phyloP scores from a whole-genome alignment of 2,329 filamentous ascomycete genomes.

The Aspergillus oerlinghausenensis region DNA sequence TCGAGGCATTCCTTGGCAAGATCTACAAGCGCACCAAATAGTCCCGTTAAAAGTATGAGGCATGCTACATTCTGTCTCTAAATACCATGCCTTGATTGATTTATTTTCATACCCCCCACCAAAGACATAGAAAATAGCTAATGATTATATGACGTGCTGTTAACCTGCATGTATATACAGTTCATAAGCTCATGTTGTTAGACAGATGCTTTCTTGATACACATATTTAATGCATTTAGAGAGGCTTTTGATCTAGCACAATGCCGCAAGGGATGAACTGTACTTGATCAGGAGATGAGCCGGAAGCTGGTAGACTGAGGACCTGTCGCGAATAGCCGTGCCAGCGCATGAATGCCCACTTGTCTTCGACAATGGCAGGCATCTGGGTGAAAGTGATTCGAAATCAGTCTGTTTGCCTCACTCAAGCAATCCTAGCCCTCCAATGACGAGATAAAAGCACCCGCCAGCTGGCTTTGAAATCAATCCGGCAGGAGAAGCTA shows the following conservation, averaged over 20 bases:
- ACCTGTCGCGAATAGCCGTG: not conserved
- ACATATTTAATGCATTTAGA: not conserved
- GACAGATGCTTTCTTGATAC: not conserved
- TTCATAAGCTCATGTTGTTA: not conserved
- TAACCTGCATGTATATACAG: not conserved
- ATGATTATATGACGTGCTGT: not conserved
- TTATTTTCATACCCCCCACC: not conserved
- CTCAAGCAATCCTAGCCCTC: not conserved
- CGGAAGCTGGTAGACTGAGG: not conserved
- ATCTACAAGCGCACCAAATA: conserved; percentile 99
- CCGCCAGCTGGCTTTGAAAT: not conserved
- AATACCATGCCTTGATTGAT: not conserved
- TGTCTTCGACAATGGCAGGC: not conserved
- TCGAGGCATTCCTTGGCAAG: conserved; percentile 86
- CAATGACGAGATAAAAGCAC: not conserved
- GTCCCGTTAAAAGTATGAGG: conserved; percentile 13
- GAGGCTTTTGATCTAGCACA: not conserved
- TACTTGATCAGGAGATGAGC: no score
- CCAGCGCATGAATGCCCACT: not conserved
- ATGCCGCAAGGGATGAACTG: not conserved
- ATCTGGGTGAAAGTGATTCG: not conserved
- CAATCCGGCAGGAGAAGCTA: not conserved
- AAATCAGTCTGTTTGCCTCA: not conserved
- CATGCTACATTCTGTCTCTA: not conserved
- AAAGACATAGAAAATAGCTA: not conserved